Evolutionary conservation across 106 monocot species (phyloP), one percentile per base, ranked within the genome.

Genomic region (Acorus gramineus): DNA sequence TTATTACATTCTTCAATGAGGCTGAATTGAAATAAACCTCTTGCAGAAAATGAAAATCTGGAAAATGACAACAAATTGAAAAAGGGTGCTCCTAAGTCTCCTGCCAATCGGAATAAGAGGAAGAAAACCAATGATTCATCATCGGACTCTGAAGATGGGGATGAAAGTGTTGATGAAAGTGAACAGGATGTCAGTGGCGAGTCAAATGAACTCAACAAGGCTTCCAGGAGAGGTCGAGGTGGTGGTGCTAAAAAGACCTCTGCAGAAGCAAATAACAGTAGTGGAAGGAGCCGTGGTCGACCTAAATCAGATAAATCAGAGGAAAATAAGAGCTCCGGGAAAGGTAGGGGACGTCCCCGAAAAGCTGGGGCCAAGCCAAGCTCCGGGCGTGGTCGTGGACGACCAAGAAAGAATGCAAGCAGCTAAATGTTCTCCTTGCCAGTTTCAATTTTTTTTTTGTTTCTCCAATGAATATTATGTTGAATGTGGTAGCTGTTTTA

Each of bases 311-410:
- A 62, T 44, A 68, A 60, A n/a, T 49, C 6, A 2, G 28, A 28
- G 28, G 28, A 28, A 28, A 28, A 28, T 28, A 82, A 77, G 58
- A 62, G 11, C 12, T 46, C 74, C 6, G 69, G 65, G 7, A 59
- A 77, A 61, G 77, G 83, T 43, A 70, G 80, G 58, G 81, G 88
- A 2, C 76, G 76, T 11, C 81, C 89, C n/a, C 28, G 28, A 28
- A 76, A 70, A 69, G 44, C 61, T 47, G 63, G 60, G 11, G 65
- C 60, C 4, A 49, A 61, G 52, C 54, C 73, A 43, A 69, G 68
- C 50, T 63, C 78, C 6, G 66, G 52, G 14, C 76, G 74, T 7
- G 78, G 68, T 11, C 72, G 80, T 7, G 66, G 82, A 3, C 70
- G 53, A 60, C 62, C 61, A 50, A 59, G 46, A 49, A 28, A 28